Evolutionary conservation across 441 rosid genomes (phyloP).

Genomic region (Pelargonium cotyledonis): DNA sequence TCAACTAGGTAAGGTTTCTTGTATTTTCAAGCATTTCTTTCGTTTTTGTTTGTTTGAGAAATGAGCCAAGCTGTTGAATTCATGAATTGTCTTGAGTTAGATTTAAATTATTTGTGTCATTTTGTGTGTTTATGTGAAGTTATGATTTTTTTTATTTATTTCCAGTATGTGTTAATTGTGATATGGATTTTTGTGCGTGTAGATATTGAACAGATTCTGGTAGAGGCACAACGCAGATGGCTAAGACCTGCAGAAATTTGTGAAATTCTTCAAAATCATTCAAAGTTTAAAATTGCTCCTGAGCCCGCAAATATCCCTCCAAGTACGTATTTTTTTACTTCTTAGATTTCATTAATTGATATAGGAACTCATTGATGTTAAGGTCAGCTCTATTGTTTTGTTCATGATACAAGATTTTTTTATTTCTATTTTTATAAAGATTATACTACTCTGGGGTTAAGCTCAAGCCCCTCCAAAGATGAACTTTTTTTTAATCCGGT

Average conservation of each 20-base stretch:
- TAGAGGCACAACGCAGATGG: slow-evolving; percentile 85
- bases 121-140: no score
- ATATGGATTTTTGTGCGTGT: slow-evolving; percentile 4
- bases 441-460: no score
- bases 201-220: slow-evolving; percentile 69
- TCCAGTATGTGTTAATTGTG: slow-evolving; percentile 8
- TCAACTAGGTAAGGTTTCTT: no score
- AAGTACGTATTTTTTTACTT: slow-evolving; percentile 42
- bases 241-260: slow-evolving; percentile 90
- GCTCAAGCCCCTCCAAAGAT: no score
- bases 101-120: no score
- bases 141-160: no score
- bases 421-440: background rate
- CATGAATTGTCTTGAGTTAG: no score
- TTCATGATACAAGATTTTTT: background rate
- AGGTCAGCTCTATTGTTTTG: background rate
- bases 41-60: no score
- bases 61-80: no score
- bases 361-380: background rate
- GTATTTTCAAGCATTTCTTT: no score
- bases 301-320: slow-evolving; percentile 65
- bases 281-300: slow-evolving; percentile 52
- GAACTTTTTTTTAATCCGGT: background rate
- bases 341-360: background rate
- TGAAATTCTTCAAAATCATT: slow-evolving; percentile 67